These are phyloP conservation scores for Bolboschoenus planiculmis DNA, from an alignment of 176 grass and related monocot genomes.

Conservation along the genomic window DNA sequence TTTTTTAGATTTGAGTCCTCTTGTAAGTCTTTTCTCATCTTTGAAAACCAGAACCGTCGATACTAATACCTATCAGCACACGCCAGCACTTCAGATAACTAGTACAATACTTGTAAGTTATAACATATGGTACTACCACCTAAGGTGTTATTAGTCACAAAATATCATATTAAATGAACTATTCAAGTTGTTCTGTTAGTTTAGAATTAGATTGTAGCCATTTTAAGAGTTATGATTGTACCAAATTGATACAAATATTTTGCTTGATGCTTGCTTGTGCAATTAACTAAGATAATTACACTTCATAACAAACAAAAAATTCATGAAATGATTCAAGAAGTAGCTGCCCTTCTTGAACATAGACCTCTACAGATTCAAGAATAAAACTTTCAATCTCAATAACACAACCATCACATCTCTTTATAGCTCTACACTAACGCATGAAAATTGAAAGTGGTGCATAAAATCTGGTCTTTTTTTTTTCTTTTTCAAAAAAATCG, in stretches of 20 bases:
- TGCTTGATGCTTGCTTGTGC: neutral
- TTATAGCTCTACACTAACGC: conserved; percentile 13
- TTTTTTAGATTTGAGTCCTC: neutral
- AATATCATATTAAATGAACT: neutral
- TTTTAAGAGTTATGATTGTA: neutral
- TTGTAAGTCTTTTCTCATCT: neutral
- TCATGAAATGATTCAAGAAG: neutral
- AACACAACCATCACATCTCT: neutral
- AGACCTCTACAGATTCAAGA: neutral
- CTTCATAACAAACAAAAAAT: neutral
- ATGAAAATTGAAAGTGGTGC: neutral
- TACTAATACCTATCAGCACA: neutral
- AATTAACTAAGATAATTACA: neutral
- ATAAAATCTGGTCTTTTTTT: neutral
- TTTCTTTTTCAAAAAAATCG: neutral
- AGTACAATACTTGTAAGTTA: neutral
- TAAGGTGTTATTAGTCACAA: neutral
- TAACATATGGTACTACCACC: neutral
- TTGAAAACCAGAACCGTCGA: neutral
- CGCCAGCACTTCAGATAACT: neutral
- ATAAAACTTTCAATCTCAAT: conserved; percentile 1
- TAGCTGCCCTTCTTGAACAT: neutral
- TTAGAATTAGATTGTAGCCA: neutral
- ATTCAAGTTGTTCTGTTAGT: neutral
- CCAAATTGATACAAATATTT: neutral